Conservation (phyloP, 176 grass and related monocot genomes). For the sorghum (Sorghum bicolor) region DNA sequence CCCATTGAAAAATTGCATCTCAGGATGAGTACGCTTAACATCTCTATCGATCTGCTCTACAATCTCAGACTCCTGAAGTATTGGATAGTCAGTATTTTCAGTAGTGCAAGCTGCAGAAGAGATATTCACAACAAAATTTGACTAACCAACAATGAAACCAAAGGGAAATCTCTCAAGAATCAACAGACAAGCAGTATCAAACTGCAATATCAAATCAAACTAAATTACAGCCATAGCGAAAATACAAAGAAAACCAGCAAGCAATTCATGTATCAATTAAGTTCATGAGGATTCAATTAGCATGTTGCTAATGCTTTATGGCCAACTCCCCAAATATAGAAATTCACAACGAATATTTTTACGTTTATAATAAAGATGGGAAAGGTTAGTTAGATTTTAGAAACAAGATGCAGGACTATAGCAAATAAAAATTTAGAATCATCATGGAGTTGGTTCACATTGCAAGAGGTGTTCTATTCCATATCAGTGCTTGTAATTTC, state of each 20-base stretch:
- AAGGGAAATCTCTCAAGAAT: not conserved
- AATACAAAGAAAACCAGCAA: not conserved
- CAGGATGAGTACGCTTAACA: constrained; percentile 96
- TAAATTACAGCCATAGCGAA: not conserved
- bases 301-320: not conserved
- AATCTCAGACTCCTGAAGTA: constrained; percentile 76
- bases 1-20: constrained; percentile 88
- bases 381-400: not conserved
- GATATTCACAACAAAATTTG: not conserved
- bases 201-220: not conserved
- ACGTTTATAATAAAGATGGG: not conserved
- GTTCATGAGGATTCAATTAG: not conserved
- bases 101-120: constrained; percentile 17
- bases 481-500: not conserved
- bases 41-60: constrained; percentile 98
- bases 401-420: not conserved
- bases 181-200: constrained; percentile 20
- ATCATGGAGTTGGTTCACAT: not conserved
- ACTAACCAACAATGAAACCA: not conserved
- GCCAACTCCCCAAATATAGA: not conserved
- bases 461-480: not conserved
- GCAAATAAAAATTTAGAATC: not conserved
- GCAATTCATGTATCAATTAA: not conserved
- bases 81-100: constrained; percentile 13
- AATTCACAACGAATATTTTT: not conserved